Evolutionary conservation across 2,329 filamentous ascomycete species (phyloP).

Genomic region (Alternaria gansuensis): DNA sequence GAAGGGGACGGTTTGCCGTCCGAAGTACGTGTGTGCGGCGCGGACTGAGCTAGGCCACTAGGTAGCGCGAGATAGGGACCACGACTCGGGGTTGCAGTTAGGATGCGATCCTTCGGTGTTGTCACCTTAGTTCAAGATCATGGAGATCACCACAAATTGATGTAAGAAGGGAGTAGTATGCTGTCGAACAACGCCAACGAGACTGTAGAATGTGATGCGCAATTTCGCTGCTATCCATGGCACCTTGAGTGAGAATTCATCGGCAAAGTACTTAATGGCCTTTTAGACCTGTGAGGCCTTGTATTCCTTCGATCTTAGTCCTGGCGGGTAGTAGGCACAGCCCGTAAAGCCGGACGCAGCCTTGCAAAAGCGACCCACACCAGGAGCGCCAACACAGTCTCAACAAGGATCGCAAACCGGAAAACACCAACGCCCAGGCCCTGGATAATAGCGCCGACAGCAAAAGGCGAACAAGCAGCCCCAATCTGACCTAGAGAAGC

Average conservation of each 20-base stretch:
- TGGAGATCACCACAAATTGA: rapidly evolving
- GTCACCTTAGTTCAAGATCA: rapidly evolving
- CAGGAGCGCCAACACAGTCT: slow-evolving; percentile 32
- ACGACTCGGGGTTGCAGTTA: neutral
- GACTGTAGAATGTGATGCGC: neutral
- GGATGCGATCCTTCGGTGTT: neutral
- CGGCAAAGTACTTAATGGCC: neutral
- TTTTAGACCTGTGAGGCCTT: neutral
- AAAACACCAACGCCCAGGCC: slow-evolving; percentile 53
- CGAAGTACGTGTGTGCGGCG: neutral
- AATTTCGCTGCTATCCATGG: no score
- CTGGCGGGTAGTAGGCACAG: neutral
- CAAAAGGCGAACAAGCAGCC: slow-evolving; percentile 56
- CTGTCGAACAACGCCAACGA: neutral
- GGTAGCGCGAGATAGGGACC: neutral
- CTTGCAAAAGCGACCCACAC: slow-evolving; percentile 38
- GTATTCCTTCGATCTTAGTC: neutral
- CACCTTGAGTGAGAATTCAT: neutral
- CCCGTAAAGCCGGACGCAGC: slow-evolving; percentile 7
- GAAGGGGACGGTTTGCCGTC: neutral
- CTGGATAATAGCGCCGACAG: slow-evolving; percentile 55
- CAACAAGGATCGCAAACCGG: slow-evolving; percentile 41
- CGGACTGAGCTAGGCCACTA: neutral
- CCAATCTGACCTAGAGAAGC: slow-evolving; percentile 58
- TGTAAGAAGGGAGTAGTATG: neutral